Evolutionary conservation across 2,329 filamentous ascomycete genomes (phyloP).

Genomic region (Epichloe gansuensis): DNA sequence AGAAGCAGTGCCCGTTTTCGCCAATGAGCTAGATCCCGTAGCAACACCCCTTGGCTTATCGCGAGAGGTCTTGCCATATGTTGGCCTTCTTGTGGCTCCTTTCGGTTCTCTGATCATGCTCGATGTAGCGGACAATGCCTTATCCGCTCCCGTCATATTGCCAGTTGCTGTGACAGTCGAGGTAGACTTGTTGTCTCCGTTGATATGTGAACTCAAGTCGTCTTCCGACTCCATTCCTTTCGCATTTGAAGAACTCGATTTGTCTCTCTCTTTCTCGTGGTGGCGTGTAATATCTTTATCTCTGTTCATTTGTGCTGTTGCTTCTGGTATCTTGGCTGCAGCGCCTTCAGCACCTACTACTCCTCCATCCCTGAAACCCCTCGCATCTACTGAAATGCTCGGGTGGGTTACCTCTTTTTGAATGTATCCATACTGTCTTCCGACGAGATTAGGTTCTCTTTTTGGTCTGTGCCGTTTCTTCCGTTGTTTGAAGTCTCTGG

Average conservation of each 20-base stretch:
- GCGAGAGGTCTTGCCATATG: background rate
- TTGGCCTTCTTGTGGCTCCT: background rate
- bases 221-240: background rate
- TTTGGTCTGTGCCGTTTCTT: conserved; percentile 26
- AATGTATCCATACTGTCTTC: conserved; percentile 13
- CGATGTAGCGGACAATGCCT: background rate
- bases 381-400: background rate
- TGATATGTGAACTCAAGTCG: background rate
- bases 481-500: conserved; percentile 20
- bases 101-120: background rate
- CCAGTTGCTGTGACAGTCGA: background rate
- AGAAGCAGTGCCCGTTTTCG: conserved; percentile 18
- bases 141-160: background rate
- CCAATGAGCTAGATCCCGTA: background rate
- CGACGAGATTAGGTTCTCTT: conserved; percentile 16
- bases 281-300: background rate
- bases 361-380: background rate
- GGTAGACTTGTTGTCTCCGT: background rate
- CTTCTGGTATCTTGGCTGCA: background rate
- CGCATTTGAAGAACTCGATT: background rate
- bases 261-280: background rate
- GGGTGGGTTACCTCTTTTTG: background rate
- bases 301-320: background rate
- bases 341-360: background rate
- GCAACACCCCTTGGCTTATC: conserved; percentile 7